phyloP scores from a whole-genome alignment of 768 basidiomycete genomes.

The Floccularia luteovirens region DNA sequence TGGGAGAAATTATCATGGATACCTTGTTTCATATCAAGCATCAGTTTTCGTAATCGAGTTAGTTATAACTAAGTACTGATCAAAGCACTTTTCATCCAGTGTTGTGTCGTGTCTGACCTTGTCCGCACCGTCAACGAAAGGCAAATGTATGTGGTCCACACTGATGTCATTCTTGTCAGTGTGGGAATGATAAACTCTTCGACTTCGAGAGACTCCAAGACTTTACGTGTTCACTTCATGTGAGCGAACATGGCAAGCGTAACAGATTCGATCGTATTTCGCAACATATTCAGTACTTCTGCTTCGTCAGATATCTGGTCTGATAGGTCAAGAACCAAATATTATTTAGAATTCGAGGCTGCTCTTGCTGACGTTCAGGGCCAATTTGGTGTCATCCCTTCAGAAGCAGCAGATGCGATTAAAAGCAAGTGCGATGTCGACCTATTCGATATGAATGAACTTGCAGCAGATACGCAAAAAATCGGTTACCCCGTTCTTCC shows the following conservation, averaged over 20 bases:
- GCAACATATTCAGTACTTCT: slow-evolving; percentile 30
- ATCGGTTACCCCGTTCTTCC: slow-evolving; percentile 40
- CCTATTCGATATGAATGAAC: slow-evolving; percentile 27
- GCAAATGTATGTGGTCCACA: too few species aligned
- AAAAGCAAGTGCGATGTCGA: slow-evolving; percentile 23
- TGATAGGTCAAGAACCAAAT: slow-evolving; percentile 22
- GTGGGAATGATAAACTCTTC: too few species aligned
- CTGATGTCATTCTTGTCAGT: too few species aligned
- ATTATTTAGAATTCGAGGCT: slow-evolving; percentile 23
- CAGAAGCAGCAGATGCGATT: slow-evolving; percentile 26
- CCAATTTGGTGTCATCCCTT: slow-evolving; percentile 28
- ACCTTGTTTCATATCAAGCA: too few species aligned
- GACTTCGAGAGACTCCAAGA: too few species aligned
- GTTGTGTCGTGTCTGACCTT: too few species aligned
- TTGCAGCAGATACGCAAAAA: slow-evolving; percentile 28
- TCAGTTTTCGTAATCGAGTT: too few species aligned
- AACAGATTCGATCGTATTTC: slow-evolving; percentile 28
- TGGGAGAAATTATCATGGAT: too few species aligned
- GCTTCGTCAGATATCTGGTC: slow-evolving; percentile 31
- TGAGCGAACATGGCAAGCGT: slow-evolving; percentile 26
- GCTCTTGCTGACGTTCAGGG: slow-evolving; percentile 29
- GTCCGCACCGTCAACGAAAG: too few species aligned
- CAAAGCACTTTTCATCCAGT: too few species aligned
- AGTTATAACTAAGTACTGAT: too few species aligned
- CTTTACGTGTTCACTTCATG: too few species aligned